These are phyloP conservation scores for Drosera capensis DNA, from an alignment of 148 eudicot genomes.

Conservation along the genomic window DNA sequence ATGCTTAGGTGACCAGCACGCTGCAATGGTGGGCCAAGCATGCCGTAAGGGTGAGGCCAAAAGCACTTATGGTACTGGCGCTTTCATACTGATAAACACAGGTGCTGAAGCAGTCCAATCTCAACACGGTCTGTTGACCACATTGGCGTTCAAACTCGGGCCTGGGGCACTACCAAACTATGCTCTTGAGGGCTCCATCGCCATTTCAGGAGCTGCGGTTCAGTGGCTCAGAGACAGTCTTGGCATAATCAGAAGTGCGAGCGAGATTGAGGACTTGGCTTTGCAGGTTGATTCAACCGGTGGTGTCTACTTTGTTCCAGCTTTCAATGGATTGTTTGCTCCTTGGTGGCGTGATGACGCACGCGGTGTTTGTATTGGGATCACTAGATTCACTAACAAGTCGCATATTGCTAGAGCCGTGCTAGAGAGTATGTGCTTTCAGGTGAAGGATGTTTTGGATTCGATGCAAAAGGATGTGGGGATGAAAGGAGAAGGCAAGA, in stretches of 20 bases:
- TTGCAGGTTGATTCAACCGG: constrained; percentile 68
- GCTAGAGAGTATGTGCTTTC: constrained; percentile 97
- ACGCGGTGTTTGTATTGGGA: constrained; percentile 86
- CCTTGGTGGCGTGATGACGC: constrained; percentile 99
- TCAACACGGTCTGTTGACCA: constrained; percentile 66
- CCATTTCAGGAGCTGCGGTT: constrained; percentile 98
- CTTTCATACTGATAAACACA: constrained; percentile 86
- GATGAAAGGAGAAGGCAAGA: constrained; percentile 45
- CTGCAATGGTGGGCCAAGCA: constrained; percentile 96
- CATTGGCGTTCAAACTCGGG: constrained; percentile 86
- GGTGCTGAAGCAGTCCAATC: constrained; percentile 62
- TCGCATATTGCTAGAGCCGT: constrained; percentile 87
- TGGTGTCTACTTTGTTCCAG: constrained; percentile 95
- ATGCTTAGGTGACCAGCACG: constrained; percentile 96
- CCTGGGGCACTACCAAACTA: constrained; percentile 67
- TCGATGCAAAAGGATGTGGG: constrained; percentile 95
- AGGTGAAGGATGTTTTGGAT: constrained; percentile 89
- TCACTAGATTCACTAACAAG: constrained; percentile 83
- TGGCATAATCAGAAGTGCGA: constrained; percentile 56
- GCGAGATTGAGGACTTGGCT: constrained; percentile 88
- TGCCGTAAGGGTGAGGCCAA: constrained; percentile 89
- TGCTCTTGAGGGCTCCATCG: constrained; percentile 96
- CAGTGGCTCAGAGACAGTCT: constrained; percentile 97
- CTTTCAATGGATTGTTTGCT: constrained; percentile 92
- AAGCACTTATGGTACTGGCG: constrained; percentile 97